Evolutionary conservation across 495 filamentous ascomycete genomes (phyloP), one percentile per base, ranked within the genome.

Genomic region (Talaromyces nanjingensis): DNA sequence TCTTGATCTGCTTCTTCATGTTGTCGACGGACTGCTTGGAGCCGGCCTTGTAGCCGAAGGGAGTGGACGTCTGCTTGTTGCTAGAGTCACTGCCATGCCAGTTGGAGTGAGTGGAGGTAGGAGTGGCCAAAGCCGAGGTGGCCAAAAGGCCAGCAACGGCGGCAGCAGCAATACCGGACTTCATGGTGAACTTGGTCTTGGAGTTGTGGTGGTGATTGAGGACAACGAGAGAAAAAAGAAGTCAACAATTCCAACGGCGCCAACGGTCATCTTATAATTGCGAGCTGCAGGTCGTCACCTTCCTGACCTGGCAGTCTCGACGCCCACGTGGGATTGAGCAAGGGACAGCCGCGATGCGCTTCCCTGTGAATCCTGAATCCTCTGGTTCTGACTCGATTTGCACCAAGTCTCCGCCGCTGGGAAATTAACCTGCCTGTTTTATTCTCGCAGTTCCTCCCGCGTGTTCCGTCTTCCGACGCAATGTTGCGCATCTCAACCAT

Each of bases 1-100:
- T 77, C 72, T 81, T 77, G 70, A 81, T 78, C 57, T 78, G 75
- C 60, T 66, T 67, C 65, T 71, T 66, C 12, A 54, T 59, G 66
- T 69, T 65, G 64, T 47, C 63, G 66, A 66, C 69, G 63, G 64
- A 66, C 64, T 69, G 54, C 24, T 42, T 22, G 45, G 59, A 60
- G 62, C 66, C 59, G 57, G 59, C 7, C 34, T 59, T 64, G 67
- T 67, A 62, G 60, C 67, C 47, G 33, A 59, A 61, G 6, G 65
- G 53, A 29, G 65, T 22, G 20, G 42, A 47, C 14, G 45, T 53
- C 4, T 53, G 42, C 31, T 49, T 62, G 45, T 62, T 62, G 60
- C n/a, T 54, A 4, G 27, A 52, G 14, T 62, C 45, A 8, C 18
- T 22, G 45, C 27, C 47, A 7, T 25, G 11, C 60, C 60, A 62